Evolutionary conservation across 768 basidiomycete genomes (phyloP), one percentile per base, ranked within the genome.

Genomic region (Calocera viscosa): DNA sequence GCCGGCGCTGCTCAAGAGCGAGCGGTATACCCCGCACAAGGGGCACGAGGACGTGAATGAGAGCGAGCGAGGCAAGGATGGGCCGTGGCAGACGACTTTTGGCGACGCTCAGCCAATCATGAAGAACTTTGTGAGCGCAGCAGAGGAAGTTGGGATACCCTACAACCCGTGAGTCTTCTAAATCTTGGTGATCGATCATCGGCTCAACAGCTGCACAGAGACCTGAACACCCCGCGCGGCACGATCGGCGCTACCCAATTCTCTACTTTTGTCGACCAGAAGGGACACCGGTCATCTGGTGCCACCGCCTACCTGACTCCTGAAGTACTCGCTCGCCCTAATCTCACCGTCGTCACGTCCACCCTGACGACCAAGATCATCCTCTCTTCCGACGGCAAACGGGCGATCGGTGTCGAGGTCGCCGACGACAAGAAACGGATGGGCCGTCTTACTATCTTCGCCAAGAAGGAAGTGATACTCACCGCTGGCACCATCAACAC

Each of bases 221-320:
- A 60, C 30, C 30, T 60, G 5, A 60, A 60, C 30, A 60, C 53
- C 10, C 53, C 53, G 11, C 22, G 30, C 22, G 53, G 53, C 16
- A 60, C 53, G 7, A 16, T 60, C 26, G 53, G 53, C 53, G 53
- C 24, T 32, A 28, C 53, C 5, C 22, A 26, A 24, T 60, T 60
- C 53, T 60, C 30, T 85, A 87, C 86, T 0, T 89, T 86, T 69
- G 79, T 89, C 64, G 79, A 84, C 71, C 67, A 77, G 35, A 78
- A 77, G 12, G 79, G 79, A 35, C 75, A 77, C 66, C 82, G 88
- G 0, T 84, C 86, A 7, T 84, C 87, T 1, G 79, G 85, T 0
- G 86, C 89, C 71, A 76, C 80, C 1, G 86, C 86, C 0, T 90
- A 89, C 72, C 80, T 90, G 35, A 88, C 86, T 0, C 75, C 80